A percentile compares a stretch with the other conserved stretches of the same genome.
phyloP scores from a whole-genome alignment of 2,329 filamentous ascomycete species.

The Geosmithia putterillii region DNA sequence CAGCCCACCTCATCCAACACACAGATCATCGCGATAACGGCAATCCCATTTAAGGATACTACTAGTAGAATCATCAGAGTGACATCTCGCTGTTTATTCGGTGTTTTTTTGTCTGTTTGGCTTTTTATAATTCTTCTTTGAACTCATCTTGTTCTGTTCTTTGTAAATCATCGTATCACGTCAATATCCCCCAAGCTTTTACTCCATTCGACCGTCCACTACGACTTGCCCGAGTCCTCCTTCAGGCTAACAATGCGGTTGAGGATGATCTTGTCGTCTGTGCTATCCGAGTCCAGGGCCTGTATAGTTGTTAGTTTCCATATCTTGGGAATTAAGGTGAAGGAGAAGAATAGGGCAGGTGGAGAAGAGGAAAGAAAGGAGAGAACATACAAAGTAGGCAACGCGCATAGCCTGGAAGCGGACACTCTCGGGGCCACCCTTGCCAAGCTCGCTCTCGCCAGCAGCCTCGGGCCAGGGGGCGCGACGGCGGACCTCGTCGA shows the following conservation, averaged over 20 bases:
- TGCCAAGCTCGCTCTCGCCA: conserved; percentile 48
- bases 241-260: conserved; percentile 90
- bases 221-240: conserved; percentile 63
- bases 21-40: no score
- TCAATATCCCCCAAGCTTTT: no score
- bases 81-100: no score
- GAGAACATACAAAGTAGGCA: conserved; percentile 55
- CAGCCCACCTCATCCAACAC: no score
- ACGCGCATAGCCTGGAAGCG: conserved; percentile 81
- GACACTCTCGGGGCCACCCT: conserved; percentile 54
- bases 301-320: conserved; percentile 11
- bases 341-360: no score
- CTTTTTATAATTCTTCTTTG: no score
- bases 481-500: conserved; percentile 57
- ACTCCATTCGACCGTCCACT: background rate
- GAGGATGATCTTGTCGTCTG: conserved; percentile 67
- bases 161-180: no score
- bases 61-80: no score
- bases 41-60: no score
- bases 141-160: no score
- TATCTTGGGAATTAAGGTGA: background rate
- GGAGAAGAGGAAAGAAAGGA: background rate
- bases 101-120: no score
- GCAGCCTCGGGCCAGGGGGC: conserved; percentile 70
- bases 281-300: conserved; percentile 69